Base-by-base conservation (phyloP, 495 filamentous ascomycete species). In the Aspergillus campestris region DNA sequence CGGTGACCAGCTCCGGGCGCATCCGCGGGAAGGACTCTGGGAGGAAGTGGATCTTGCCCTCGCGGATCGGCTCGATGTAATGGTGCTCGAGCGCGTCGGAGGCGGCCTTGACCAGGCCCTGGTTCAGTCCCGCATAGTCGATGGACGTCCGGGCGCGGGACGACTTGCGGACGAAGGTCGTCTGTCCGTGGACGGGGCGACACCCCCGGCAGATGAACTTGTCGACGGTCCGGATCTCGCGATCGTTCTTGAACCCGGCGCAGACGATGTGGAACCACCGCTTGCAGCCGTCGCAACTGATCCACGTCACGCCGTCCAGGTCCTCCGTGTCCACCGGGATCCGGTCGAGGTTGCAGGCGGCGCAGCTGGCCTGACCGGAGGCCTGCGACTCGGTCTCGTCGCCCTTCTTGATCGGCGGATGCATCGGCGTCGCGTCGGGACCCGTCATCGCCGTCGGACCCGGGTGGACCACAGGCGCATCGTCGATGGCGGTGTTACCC, bases 231-330 rank as follows among this genome's bases (percentile, higher is more conserved):
- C 82, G 73, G 24, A 85, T 75, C 50, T 84, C 80, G n/a, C 77
- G 67, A 46, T 80, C 79, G 53, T 71, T 83, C 52, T 83, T 82
- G 53, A 87, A 83, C 5, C 80, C 82, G 13, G 83, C 83, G 57
- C 84, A 88, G 32, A 78, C 73, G 39, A 80, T 82, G 57, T 88
- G 84, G 51, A 80, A 86, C 84, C 84, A 88, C 24, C 66, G 71
- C 51, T 84, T 84, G 58, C 84, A 88, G 30, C 80, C 82, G 58
- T 88, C 82, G 52, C 84, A 88, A 28, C 73, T 78, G 47, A 88
- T 86, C 84, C 84, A 88, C 10, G 78, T 77, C 45, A 74, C 74
- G 44, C 73, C 68, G 28, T 66, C 66, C 48, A 75, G 70, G 34
- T 68, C 73, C 13, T 74, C 73, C 5, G 57, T 63, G 30, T 66